These are phyloP conservation scores for Neurospora cerealis DNA, from an alignment of 495 filamentous ascomycete genomes.

Conservation along the genomic window DNA sequence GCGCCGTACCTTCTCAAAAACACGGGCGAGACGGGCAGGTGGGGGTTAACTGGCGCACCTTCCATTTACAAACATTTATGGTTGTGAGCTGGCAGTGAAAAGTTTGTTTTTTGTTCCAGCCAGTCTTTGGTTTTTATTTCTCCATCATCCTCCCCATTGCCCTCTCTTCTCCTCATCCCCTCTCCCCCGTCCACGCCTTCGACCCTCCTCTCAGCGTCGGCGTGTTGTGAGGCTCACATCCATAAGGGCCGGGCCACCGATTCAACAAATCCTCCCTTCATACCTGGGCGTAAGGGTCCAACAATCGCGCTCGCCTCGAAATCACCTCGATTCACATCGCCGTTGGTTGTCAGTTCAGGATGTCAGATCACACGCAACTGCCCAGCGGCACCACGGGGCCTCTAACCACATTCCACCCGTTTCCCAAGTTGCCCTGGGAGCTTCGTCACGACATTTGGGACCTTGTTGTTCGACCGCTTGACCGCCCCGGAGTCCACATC, in stretches of 20 bases:
- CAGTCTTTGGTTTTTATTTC: background rate
- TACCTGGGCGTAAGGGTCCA: background rate
- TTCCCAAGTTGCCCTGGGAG: background rate
- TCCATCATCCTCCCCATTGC: background rate
- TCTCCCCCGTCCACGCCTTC: background rate
- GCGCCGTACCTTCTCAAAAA: background rate
- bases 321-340: background rate
- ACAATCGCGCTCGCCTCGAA: background rate
- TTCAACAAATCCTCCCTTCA: background rate
- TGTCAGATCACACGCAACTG: background rate
- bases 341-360: background rate
- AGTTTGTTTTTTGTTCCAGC: background rate
- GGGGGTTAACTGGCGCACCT: background rate
- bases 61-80: background rate
- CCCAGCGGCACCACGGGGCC: background rate
- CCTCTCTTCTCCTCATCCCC: background rate
- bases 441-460: background rate
- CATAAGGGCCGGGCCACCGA: background rate
- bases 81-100: background rate
- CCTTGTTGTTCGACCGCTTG: background rate
- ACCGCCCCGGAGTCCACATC: background rate
- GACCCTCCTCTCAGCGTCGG: background rate
- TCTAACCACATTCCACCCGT: background rate
- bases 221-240: background rate
- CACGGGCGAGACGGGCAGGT: background rate